Conservation (phyloP, 2,329 filamentous ascomycete genomes). For the Trichoderma afroharzianum region DNA sequence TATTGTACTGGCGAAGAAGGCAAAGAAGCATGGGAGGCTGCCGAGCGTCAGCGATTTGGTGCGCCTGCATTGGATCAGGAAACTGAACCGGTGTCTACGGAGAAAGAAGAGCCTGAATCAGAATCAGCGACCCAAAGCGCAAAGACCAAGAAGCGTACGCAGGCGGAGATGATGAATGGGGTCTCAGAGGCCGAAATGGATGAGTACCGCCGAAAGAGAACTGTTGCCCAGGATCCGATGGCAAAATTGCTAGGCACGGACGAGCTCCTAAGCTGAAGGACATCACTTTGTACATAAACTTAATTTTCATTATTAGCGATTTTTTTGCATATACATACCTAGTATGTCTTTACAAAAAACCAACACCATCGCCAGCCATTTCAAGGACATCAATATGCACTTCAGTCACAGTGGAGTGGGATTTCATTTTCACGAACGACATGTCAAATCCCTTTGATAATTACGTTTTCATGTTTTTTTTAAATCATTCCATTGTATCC, state of each 20-base stretch:
- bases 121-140: conserved; percentile 25
- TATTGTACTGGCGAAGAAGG: conserved; percentile 95
- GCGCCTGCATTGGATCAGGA: conserved; percentile 37
- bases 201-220: conserved; percentile 72
- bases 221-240: conserved; percentile 81
- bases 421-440: background rate
- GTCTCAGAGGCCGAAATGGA: conserved; percentile 84
- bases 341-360: background rate
- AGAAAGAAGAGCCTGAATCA: background rate
- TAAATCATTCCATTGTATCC: conserved; percentile 44
- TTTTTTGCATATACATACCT: background rate
- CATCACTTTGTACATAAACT: background rate
- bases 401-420: background rate
- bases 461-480: conserved; percentile 17
- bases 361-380: background rate
- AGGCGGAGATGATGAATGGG: conserved; percentile 74
- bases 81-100: conserved; percentile 19
- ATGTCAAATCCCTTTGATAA: background rate
- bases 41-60: conserved; percentile 58
- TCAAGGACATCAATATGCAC: background rate
- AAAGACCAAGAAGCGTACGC: conserved; percentile 63
- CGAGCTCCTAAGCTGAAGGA: conserved; percentile 49
- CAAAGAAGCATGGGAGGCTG: conserved; percentile 73
- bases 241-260: conserved; percentile 73
- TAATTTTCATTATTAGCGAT: background rate